These are phyloP conservation scores for Chlorella sp. DNA, from an alignment of 139 green algal species.

Conservation along the genomic window DNA sequence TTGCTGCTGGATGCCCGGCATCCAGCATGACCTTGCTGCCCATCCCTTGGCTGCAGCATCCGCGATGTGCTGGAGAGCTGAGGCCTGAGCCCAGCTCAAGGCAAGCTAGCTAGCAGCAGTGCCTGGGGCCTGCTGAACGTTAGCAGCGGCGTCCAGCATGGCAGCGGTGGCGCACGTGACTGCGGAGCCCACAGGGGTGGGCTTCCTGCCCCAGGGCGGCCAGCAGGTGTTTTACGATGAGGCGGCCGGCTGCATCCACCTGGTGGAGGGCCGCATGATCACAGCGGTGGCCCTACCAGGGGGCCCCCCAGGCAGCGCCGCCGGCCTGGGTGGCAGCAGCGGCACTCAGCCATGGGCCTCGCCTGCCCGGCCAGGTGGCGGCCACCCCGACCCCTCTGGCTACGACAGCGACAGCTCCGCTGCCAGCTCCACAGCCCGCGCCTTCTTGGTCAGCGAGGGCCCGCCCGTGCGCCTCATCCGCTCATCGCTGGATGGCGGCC, in stretches of 20 bases:
- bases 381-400: background rate
- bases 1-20: no score
- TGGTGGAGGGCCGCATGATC: conserved; percentile 43
- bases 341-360: background rate
- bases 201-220: conserved; percentile 14
- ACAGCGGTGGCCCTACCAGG: conserved; percentile 1
- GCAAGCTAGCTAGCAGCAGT: background rate
- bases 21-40: no score
- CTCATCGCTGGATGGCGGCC: conserved; percentile 22
- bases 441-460: conserved; percentile 37
- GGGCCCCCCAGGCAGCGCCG: background rate
- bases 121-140: background rate
- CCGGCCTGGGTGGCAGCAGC: background rate
- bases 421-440: conserved; percentile 11
- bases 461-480: conserved; percentile 34
- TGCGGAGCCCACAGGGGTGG: conserved; percentile 8
- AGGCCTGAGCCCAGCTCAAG: background rate
- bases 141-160: background rate
- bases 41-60: conserved; percentile 12
- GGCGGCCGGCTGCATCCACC: conserved; percentile 34
- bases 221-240: conserved; percentile 46
- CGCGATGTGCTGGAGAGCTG: conserved; percentile 29
- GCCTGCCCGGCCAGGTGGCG: background rate
- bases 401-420: conserved; percentile 6
- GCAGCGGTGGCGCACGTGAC: conserved; percentile 29